A percentile compares a stretch with the other conserved stretches of the same genome.
Evolutionary conservation across 768 basidiomycete genomes (phyloP).

Genomic region (Lentinula guzmanii): DNA sequence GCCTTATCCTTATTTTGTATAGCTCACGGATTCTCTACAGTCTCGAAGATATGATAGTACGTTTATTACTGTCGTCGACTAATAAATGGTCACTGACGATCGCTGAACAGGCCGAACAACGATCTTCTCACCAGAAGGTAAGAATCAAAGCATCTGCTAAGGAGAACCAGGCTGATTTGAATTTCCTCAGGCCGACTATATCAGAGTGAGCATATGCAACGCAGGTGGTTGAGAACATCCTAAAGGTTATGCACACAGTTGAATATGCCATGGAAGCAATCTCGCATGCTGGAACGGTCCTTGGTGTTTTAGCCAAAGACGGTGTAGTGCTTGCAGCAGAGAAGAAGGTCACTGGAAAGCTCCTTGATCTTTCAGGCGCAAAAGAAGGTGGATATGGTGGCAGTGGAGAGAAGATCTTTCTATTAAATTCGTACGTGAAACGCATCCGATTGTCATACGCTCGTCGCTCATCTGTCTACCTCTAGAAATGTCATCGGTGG

Average conservation of each 20-base stretch:
- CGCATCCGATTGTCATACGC: not conserved
- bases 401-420: constrained; percentile 96
- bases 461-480: not conserved
- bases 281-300: constrained; percentile 89
- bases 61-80: constrained; percentile 22
- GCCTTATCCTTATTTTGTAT: not conserved
- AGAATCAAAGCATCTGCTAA: constrained; percentile 12
- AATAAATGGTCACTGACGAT: not conserved
- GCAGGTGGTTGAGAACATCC: not conserved
- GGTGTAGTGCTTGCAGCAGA: constrained; percentile 91
- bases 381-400: constrained; percentile 92
- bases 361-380: constrained; percentile 82
- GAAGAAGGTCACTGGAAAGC: constrained; percentile 98
- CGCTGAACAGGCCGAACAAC: constrained; percentile 76
- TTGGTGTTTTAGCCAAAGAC: constrained; percentile 87
- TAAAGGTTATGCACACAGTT: constrained; percentile 42
- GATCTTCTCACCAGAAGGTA: constrained; percentile 98
- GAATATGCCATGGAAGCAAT: constrained; percentile 99
- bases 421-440: constrained; percentile 76
- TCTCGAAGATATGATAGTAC: constrained; percentile 94
- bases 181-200: constrained; percentile 75
- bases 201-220: constrained; percentile 65
- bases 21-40: constrained; percentile 28
- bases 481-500: constrained; percentile 90
- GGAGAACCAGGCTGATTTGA: constrained; percentile 1